Conservation (phyloP, 805 yeast species). For the Suhomyces pyralidae region DNA sequence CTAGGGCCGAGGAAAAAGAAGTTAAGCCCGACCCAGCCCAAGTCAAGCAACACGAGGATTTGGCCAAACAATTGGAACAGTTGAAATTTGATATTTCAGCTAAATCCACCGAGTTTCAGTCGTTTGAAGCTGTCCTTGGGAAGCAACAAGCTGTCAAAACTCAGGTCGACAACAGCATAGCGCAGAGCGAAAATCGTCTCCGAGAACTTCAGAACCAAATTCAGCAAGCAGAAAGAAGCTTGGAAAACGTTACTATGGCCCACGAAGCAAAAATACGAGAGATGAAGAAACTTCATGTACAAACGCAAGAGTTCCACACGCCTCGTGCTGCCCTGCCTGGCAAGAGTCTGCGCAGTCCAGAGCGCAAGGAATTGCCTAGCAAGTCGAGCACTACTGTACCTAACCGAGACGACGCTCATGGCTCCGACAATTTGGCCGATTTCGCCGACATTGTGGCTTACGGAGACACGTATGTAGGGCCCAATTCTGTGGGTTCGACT, state of each 20-base stretch:
- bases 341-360: neutral
- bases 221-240: conserved; percentile 15
- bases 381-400: neutral
- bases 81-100: conserved; percentile 18
- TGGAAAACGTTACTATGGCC: conserved; percentile 6
- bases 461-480: conserved; percentile 22
- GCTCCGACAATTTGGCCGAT: conserved; percentile 29
- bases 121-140: conserved; percentile 14
- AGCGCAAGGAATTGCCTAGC: neutral
- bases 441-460: conserved; percentile 36
- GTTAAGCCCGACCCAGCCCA: neutral
- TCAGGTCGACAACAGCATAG: conserved; percentile 22
- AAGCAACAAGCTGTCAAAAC: conserved; percentile 20
- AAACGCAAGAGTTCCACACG: neutral
- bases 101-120: conserved; percentile 14
- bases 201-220: neutral
- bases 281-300: conserved; percentile 1
- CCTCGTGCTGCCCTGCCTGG: neutral
- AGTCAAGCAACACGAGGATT: neutral
- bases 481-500: conserved; percentile 5
- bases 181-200: conserved; percentile 15
- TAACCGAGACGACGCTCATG: neutral
- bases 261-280: conserved; percentile 8
- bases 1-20: neutral
- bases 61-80: conserved; percentile 7